Evolutionary conservation across 2,329 filamentous ascomycete species (phyloP).

Genomic region (Colletotrichum tamarilloi): DNA sequence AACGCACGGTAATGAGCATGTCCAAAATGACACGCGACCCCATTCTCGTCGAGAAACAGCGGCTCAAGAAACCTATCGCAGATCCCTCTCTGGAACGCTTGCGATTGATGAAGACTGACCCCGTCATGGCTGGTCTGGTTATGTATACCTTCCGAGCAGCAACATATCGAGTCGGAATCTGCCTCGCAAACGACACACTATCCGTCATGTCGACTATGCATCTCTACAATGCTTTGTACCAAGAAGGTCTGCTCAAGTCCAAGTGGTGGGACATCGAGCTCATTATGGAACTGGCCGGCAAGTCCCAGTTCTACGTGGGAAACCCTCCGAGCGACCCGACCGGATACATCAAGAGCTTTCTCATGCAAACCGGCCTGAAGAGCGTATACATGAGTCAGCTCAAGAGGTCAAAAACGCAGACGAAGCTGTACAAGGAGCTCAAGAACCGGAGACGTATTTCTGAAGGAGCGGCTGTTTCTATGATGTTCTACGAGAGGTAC

Average conservation of each 20-base stretch:
- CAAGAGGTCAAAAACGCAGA: background rate
- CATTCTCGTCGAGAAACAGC: background rate
- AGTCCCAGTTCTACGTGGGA: background rate
- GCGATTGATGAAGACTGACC: background rate
- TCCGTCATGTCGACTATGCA: background rate
- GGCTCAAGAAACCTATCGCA: background rate
- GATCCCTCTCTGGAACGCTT: background rate
- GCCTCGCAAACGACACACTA: background rate
- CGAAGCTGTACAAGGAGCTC: background rate
- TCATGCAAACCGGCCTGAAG: background rate
- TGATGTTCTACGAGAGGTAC: background rate
- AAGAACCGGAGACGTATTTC: background rate
- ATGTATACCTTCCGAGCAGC: background rate
- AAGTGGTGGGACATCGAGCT: background rate
- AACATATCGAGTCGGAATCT: background rate
- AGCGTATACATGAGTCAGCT: background rate
- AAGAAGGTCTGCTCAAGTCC: background rate
- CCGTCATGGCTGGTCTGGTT: background rate
- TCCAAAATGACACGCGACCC: background rate
- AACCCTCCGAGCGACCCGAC: background rate
- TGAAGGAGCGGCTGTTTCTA: background rate
- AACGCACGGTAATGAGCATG: background rate
- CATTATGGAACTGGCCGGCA: background rate
- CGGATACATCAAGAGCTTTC: background rate
- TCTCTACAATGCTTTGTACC: background rate